Evolutionary conservation across 2,329 filamentous ascomycete genomes (phyloP), one percentile per base, ranked within the genome.

Genomic region (Trichoderma arundinaceum): DNA sequence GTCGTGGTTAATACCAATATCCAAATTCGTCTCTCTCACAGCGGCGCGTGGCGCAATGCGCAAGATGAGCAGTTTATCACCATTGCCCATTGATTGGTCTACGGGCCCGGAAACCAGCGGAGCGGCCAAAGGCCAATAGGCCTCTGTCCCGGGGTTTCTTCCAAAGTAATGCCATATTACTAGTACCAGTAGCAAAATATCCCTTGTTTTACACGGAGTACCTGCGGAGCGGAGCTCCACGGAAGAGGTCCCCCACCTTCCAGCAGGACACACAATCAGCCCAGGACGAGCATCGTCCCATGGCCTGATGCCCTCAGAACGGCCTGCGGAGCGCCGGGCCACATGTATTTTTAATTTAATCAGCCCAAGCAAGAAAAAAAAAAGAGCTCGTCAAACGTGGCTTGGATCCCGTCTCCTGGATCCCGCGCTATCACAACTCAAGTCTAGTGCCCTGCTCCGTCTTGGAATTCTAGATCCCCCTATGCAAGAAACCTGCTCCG

Each of bases 401-500:
- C 22, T 28, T 39, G 33, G 52, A 59, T 48, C 41, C 56, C 43
- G n/a, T 22, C 32, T n/a, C 41, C 39, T 48, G 56, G 56, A 46
- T 9, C 41, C 54, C 32, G 41, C 56, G 41, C 56, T 22, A 59
- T 59, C 41, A 38, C 56, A 17, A 38, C 56, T 33, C 41, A 32
- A 59, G 56, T 15, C 43, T 59, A 62, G 58, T 38, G 38, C 38
- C n/a, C 41, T 32, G 12, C n/a, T 10, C 35, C 17, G 51, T 59
- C n/a, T 57, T 12, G 22, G 32, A 53, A 53, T 43, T 62, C 59
- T 51, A 62, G 59, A 62, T 62, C 59, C 48, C 39, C 46, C 38
- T 43, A 62, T 62, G 59, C 59, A 62, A 41, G 59, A 62, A 53
- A 62, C 48, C 28, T 52, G 12, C 35, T 22, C 56, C 59, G 48